These are phyloP conservation scores for Lactuca saligna DNA, from an alignment of 129 eudicot species.

Conservation along the genomic window DNA sequence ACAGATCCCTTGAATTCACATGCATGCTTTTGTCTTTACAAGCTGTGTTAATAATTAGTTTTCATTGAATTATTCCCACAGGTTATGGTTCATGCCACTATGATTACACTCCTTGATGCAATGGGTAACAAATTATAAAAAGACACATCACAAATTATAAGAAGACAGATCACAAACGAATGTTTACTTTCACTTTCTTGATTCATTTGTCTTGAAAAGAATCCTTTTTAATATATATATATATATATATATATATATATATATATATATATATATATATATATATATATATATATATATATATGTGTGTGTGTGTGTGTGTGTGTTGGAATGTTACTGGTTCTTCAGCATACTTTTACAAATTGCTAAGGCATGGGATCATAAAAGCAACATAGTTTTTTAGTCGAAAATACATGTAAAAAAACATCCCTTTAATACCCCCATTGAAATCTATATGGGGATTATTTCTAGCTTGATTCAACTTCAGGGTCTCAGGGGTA, in stretches of 20 bases:
- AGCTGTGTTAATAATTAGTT: constrained; percentile 11
- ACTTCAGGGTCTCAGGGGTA: constrained; percentile 20
- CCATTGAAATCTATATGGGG: constrained; percentile 10
- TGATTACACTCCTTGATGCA: constrained; percentile 47
- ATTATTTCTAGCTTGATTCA: constrained; percentile 18
- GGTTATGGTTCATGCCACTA: constrained; percentile 61
- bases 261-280: too few species aligned
- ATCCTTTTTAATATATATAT: constrained; percentile 18
- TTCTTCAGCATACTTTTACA: background rate
- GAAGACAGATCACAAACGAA: constrained; percentile 18
- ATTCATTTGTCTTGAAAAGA: constrained; percentile 24
- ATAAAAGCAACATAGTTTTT: too few species aligned
- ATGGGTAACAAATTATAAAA: constrained; percentile 18
- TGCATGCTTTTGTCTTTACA: constrained; percentile 23
- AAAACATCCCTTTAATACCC: constrained; percentile 9
- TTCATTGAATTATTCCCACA: constrained; percentile 32
- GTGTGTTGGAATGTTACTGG: constrained; percentile 21
- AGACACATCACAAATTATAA: constrained; percentile 10
- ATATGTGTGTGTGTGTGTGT: too few species aligned
- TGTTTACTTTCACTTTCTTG: constrained; percentile 23
- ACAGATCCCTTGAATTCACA: constrained; percentile 23
- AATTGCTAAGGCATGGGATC: too few species aligned
- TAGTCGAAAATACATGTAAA: constrained; percentile 18
- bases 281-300: too few species aligned
- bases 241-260: too few species aligned